Evolutionary conservation across 2,329 filamentous ascomycete genomes (phyloP).

Genomic region (Fusarium equiseti): DNA sequence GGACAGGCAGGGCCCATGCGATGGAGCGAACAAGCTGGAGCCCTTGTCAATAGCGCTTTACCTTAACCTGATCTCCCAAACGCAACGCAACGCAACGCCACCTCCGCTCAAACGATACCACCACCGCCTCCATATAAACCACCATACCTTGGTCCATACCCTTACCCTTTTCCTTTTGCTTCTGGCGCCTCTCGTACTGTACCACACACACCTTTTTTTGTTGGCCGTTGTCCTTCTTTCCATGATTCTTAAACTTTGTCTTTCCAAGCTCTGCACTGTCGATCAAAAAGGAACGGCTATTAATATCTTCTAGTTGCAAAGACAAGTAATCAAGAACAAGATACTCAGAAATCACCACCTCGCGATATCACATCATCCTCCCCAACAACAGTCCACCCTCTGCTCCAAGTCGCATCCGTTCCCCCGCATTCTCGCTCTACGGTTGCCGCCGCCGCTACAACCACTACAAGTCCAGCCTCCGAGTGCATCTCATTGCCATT

Average conservation of each 20-base stretch:
- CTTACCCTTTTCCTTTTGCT: conserved; percentile 3
- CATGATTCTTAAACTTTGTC: conserved; percentile 4
- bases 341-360: conserved; percentile 19
- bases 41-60: conserved; percentile 37
- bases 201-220: conserved; percentile 18
- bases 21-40: background rate
- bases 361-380: conserved; percentile 40
- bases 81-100: conserved; percentile 37
- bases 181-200: conserved; percentile 29
- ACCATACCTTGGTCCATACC: conserved; percentile 1
- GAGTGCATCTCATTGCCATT: conserved; percentile 25
- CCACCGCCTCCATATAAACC: conserved; percentile 35
- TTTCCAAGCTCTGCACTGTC: conserved; percentile 14
- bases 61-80: conserved; percentile 39
- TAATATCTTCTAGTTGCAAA: conserved; percentile 22
- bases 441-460: conserved; percentile 36
- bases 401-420: conserved; percentile 36
- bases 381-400: conserved; percentile 38
- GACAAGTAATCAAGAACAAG: conserved; percentile 19
- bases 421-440: conserved; percentile 43
- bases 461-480: conserved; percentile 27
- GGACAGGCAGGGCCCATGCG: conserved; percentile 4
- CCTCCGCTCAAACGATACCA: conserved; percentile 45
- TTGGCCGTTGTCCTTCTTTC: conserved; percentile 15
- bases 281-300: conserved; percentile 12